Evolutionary conservation across 1,284 basidiomycete genomes (phyloP), one percentile per base, ranked within the genome.

Genomic region (Chondrostereum purpureum): DNA sequence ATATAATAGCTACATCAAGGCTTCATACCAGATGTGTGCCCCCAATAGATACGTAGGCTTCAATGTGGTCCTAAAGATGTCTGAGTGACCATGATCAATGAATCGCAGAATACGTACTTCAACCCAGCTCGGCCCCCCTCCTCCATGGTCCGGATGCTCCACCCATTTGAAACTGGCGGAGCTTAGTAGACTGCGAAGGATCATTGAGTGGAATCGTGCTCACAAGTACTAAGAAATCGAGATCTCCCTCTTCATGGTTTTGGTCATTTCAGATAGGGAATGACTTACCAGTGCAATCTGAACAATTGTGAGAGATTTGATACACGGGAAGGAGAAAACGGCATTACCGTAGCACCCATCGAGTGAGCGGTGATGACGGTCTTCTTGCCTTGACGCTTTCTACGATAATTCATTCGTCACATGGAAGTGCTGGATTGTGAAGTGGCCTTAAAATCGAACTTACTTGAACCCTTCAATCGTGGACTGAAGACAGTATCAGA

Each of bases 121-220:
- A 13, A 96, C 91, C 96, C 96, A 99, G 22, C 78, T 69, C 2
- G 82, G 69, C 1, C 95, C 96, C 13, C 93, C 95, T 3, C 81
- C 80, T 1, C 95, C 95, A 54, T 87, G 87, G 39, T 72, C 65
- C 14, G 86, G 78, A 0, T 91, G 86, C 65, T 99, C 96, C 0
- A 96, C 93, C 96, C 95, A 98, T 70, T 97, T 98, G 57, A 92
- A 75, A 60, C 89, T 92, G 49, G 2, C 27, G 27, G 8, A n/a
- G n/a, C 8, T 31, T 31, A 8, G 27, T 8, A 31, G 27, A 31
- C 27, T 31, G 27, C 8, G 27, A n/a, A n/a, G n/a, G n/a, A n/a
- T n/a, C n/a, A n/a, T n/a, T n/a, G 13, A 22, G 18, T 36, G 27
- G 43, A 35, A 37, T 11, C 11, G 42, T 19, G 66, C 78, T 58